Evolutionary conservation across 306 rosid genomes (phyloP), one percentile per base, ranked within the genome.

Genomic region (Ziziphus jujuba): DNA sequence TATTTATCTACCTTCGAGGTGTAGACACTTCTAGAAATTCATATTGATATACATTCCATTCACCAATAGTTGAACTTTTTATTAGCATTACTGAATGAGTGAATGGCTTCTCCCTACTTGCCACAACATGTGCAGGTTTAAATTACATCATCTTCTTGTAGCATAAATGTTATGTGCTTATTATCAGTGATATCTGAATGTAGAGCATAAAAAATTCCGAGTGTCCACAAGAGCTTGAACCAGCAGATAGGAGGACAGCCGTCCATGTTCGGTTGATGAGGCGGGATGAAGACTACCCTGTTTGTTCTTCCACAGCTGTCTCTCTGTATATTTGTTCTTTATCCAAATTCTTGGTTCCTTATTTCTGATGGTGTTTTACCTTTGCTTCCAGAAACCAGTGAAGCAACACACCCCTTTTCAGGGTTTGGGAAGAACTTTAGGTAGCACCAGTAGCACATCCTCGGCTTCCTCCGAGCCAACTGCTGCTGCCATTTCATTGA

Each of bases 401-500:
- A 88, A 73, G 89, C 87, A 36, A 9, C 77, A 66, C 21, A 52
- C 9, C 67, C 20, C 91, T 61, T 93, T 93, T 81, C 90, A 66
- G 19, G 99, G 99, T 17, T 87, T 90, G 61, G 97, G 99, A 71
- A 88, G 96, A 76, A 93, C 97, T 69, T 62, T 93, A 70, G 96
- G 90, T 56, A 79, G 84, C 73, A 75, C 79, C 69, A 77, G 81
- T 1, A 58, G 65, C 61, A 28, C 55, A 35, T 35, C 50, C 28
- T 79, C 81, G 31, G 77, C 70, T 33, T 77, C 79, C 43, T 48
- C 71, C 5, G 92, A 79, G 65, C 69, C 81, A 34, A 63, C 63
- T 19, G 76, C 48, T 34, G 71, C 78, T 0, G 31, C 59, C 52
- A 57, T 74, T 74, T 21, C 91, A 35, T 65, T 14, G 22, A 70